Evolutionary conservation across 1,284 basidiomycete species (phyloP).

Genomic region (Stygiomarasmius scandens): DNA sequence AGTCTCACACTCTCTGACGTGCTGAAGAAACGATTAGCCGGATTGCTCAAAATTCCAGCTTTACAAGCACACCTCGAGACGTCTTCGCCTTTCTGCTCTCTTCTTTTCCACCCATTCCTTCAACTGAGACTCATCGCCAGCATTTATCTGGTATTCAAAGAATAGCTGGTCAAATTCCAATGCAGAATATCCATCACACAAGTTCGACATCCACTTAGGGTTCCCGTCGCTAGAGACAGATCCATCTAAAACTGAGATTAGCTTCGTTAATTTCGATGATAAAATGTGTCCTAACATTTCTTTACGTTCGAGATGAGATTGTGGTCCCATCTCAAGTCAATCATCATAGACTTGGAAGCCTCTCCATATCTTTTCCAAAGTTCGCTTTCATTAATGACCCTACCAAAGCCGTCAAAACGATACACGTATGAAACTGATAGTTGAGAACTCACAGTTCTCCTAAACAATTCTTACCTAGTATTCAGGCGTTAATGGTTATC

Average conservation of each 20-base stretch:
- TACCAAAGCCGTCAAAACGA: neutral
- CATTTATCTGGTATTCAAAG: neutral
- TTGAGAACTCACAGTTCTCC: conserved; percentile 1
- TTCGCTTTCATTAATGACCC: neutral
- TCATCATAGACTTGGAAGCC: too few relatives aligned
- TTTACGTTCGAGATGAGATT: too few relatives aligned
- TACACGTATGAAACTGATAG: too few relatives aligned
- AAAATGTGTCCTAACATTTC: too few relatives aligned
- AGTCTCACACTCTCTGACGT: neutral
- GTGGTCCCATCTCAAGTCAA: too few relatives aligned
- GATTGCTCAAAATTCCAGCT: neutral
- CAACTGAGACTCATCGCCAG: neutral
- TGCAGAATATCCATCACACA: too few relatives aligned
- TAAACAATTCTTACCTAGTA: conserved; percentile 5
- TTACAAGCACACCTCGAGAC: neutral
- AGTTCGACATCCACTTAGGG: too few relatives aligned
- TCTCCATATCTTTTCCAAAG: too few relatives aligned
- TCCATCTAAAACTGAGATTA: too few relatives aligned
- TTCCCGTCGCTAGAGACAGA: too few relatives aligned
- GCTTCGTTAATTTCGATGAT: too few relatives aligned
- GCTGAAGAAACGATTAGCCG: neutral
- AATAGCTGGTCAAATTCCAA: neutral
- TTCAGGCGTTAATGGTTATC: too few relatives aligned
- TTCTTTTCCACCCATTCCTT: neutral
- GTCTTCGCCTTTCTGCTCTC: neutral